Percentiles rank a stretch among this genome's conserved stretches.
These are phyloP conservation scores for Neopestalotiopsis clavispora DNA, from an alignment of 2,329 filamentous ascomycete species.

Conservation along the genomic window DNA sequence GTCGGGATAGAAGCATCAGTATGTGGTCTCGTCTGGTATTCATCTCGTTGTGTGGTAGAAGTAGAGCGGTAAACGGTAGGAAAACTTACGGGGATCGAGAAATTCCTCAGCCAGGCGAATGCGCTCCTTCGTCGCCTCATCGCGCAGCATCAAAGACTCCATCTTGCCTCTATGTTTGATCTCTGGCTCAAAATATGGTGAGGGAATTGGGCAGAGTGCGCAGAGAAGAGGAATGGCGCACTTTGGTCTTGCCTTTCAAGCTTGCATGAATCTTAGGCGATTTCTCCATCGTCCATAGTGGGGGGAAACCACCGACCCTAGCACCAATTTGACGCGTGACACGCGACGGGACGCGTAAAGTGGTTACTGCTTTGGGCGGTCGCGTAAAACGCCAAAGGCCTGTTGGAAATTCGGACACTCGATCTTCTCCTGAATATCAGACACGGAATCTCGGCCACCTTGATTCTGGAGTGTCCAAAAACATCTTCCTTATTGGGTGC, in stretches of 20 bases:
- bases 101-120: conserved; percentile 90
- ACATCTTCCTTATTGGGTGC: neutral
- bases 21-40: conserved; percentile 16
- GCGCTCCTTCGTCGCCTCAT: conserved; percentile 83
- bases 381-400: neutral
- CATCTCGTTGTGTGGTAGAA: neutral
- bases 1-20: conserved; percentile 30
- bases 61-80: neutral
- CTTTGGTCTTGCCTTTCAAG: neutral
- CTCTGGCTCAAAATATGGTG: neutral
- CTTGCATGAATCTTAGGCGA: conserved; percentile 11
- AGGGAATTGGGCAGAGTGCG: conserved; percentile 1
- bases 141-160: conserved; percentile 77
- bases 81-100: conserved; percentile 80
- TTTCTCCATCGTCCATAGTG: conserved; percentile 1
- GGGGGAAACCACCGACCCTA: neutral
- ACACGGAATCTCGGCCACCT: neutral
- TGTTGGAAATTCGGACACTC: neutral
- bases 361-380: neutral
- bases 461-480: neutral
- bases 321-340: neutral
- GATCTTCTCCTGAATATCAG: neutral
- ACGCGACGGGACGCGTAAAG: conserved; percentile 11
- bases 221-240: conserved; percentile 2
- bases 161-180: conserved; percentile 50